Base-by-base conservation (phyloP, 83 land plant species). In the Isoetes engelmannii region DNA sequence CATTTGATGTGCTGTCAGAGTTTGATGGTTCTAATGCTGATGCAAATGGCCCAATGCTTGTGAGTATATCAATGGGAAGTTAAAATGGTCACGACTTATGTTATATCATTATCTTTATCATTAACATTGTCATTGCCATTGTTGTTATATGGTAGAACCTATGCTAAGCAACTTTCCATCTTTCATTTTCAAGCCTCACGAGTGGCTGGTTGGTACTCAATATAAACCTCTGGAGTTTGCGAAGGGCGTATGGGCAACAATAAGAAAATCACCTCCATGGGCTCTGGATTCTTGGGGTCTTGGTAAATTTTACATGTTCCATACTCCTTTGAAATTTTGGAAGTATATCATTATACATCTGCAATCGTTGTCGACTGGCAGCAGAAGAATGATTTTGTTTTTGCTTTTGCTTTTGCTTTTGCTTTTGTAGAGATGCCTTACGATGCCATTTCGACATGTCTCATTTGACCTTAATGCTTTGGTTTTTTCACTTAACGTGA, bases 281-380 rank as follows among this genome's bases (percentile, higher is more conserved):
- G 84, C 97, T 74, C 77, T 95, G 66, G 99, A 95, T 81, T 91
- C 99, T 28, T 95, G 99, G 99, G 99, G 99, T 17, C 73, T 95
- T 68, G 99, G 99, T 95, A 69, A 72, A 79, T 71, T 59, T 7
- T 6, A 9, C 61, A 59, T 59, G 7, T 13, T 9, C 20, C 63
- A 13, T 7, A 13, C 19, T 60, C 19, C 18, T n/a, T n/a, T n/a
- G n/a, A n/a, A n/a, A n/a, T n/a, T n/a, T n/a, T n/a, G n/a, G n/a
- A n/a, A n/a, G n/a, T n/a, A n/a, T n/a, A 49, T 49, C 53, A 7
- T 49, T 7, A 49, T 49, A 7, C 53, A 49, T 49, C 12, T 7
- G 7, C 12, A 49, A 7, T 7, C 7, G 53, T 12, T 49, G 53
- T 12, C 12, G 53, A 49, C 7, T 49, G 7, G 53, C 12, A 7